Conservation (phyloP, 2,329 filamentous ascomycete genomes). For the Aspergillus sp. region DNA sequence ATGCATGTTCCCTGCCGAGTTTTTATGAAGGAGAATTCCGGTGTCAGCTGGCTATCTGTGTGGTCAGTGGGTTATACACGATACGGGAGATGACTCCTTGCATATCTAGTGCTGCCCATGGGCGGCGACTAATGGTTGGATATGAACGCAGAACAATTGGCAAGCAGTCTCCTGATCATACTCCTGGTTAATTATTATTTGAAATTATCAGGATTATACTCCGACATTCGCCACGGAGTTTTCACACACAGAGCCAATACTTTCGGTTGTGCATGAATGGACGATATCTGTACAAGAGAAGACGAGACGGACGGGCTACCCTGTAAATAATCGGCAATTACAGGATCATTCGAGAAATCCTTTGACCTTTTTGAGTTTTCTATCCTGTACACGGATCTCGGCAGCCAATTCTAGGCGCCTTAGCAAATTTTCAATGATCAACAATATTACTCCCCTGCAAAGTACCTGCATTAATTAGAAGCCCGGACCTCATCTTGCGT, state of each 20-base stretch:
- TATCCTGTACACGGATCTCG: not conserved
- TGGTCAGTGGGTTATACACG: not conserved
- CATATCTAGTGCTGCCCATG: not conserved
- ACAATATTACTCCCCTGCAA: constrained; percentile 21
- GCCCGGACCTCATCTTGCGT: constrained; percentile 10
- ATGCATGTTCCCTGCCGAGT: not conserved
- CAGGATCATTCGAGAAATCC: not conserved
- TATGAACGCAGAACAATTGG: not conserved
- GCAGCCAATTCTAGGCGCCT: constrained; percentile 15
- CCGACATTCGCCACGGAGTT: not conserved
- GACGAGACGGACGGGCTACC: not conserved
- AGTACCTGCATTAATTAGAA: constrained; percentile 18
- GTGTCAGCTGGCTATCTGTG: not conserved
- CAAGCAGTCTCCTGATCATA: not conserved
- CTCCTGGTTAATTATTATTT: not conserved
- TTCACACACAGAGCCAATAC: not conserved
- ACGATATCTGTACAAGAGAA: not conserved
- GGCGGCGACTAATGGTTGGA: constrained; percentile 10
- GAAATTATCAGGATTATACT: not conserved
- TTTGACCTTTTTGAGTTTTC: not conserved
- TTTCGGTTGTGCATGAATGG: not conserved
- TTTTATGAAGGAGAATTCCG: not conserved
- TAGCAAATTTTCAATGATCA: constrained; percentile 17
- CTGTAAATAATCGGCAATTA: not conserved
- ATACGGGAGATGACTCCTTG: not conserved